Base-by-base conservation (phyloP, 78 protist genomes). In the Dictyostelium citrinum region DNA sequence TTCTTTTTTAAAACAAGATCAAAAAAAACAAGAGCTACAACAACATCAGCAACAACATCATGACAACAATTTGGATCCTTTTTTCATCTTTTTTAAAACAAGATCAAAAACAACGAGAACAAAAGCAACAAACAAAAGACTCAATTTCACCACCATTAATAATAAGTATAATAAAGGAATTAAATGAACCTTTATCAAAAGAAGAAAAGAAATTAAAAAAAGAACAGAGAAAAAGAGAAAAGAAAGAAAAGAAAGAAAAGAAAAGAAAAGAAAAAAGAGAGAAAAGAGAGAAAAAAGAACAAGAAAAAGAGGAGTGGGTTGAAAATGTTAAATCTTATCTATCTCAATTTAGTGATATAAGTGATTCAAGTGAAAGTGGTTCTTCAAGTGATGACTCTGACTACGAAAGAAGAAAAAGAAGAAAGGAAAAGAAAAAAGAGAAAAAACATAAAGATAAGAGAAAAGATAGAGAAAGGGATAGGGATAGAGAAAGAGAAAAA, bases 261-360 rank as follows among this genome's bases (percentile, higher is more conserved):
- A 22, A 35, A 55, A 55, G 39, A 20, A 61, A 12, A 77, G 70
- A 37, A 22, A 35, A 74, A 45, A 78, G 35, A 41, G 81, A 67
- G 37, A 83, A 49, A 16, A 81, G 39, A 68, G 67, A 45, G 0
- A 61, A 79, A 78, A 20, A 88, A n/a, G 16, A 29, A 33, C 43
- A 67, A 24, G 93, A 88, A 51, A 88, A 78, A 29, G 81, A 88
- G 24, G 29, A 27, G 17, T 78, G 84, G 93, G 93, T 88, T 12
- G 93, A 88, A 67, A 78, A 61, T 68, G 75, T 88, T 35, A 88
- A 88, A 49, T 78, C 86, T 29, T 88, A 78, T 88, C 33, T 88
- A n/a, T 60, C 84, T 35, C 84, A 88, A 45, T 88, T 79, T 35
- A 78, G 86, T 37, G 93, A 86, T 22, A 51, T 79, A 27, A 22